Evolutionary conservation across 768 basidiomycete genomes (phyloP).

Genomic region (Calocera viscosa): DNA sequence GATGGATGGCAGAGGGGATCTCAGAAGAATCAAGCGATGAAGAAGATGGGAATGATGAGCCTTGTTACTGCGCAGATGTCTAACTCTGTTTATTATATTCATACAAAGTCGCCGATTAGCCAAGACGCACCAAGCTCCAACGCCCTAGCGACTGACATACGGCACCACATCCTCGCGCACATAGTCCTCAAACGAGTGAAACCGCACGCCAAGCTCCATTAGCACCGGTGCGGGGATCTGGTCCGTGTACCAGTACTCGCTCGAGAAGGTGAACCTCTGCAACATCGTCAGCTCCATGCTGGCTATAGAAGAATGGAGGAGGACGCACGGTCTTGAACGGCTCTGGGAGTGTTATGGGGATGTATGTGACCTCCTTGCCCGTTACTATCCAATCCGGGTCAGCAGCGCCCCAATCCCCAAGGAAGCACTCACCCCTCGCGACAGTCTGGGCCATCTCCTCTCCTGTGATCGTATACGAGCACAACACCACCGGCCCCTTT

Average conservation of each 20-base stretch:
- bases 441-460: conserved; percentile 8
- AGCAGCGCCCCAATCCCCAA: background rate
- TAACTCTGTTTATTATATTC: no score
- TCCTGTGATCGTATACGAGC: background rate
- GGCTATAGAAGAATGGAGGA: background rate
- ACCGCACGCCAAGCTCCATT: background rate
- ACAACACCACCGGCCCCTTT: background rate
- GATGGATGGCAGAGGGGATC: background rate
- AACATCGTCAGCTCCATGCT: background rate
- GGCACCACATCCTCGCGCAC: background rate
- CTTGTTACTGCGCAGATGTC: no score
- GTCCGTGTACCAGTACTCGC: background rate
- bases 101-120: background rate
- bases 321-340: background rate
- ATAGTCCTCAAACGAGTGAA: background rate
- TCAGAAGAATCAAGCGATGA: background rate
- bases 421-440: conserved; percentile 11
- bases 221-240: background rate
- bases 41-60: no score
- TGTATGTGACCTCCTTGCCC: background rate
- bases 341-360: background rate
- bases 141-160: background rate
- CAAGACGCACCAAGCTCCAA: background rate
- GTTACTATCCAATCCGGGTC: background rate
- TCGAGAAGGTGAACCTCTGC: background rate